A percentile compares a stretch with the other conserved stretches of the same genome.
phyloP scores from a whole-genome alignment of 345 rosid genomes.

The Brassica juncea region DNA sequence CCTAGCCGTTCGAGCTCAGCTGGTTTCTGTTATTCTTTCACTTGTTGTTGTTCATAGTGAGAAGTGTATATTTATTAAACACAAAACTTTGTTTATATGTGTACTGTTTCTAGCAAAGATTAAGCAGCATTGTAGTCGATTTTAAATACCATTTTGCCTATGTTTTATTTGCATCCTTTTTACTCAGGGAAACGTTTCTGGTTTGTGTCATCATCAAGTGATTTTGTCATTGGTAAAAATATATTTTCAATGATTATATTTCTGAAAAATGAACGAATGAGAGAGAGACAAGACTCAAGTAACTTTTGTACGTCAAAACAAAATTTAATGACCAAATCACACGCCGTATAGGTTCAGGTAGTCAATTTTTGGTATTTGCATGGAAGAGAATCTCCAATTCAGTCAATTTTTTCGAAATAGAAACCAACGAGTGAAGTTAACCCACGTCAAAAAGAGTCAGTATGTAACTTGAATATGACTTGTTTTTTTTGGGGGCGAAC shows the following conservation, averaged over 20 bases:
- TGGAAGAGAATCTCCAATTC: constrained; percentile 37
- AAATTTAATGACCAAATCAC: constrained; percentile 29
- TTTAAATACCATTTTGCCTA: background rate
- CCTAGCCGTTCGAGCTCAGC: constrained; percentile 67
- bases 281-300: constrained; percentile 19
- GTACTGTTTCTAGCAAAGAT: background rate
- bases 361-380: constrained; percentile 41
- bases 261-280: constrained; percentile 29
- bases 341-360: constrained; percentile 32
- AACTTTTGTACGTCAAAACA: constrained; percentile 19
- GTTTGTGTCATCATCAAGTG: constrained; percentile 12
- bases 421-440: constrained; percentile 39
- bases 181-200: background rate
- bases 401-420: constrained; percentile 31
- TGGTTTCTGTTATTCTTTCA: constrained; percentile 57
- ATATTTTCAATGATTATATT: constrained; percentile 11
- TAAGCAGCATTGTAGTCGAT: constrained; percentile 3
- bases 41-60: constrained; percentile 35
- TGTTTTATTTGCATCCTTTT: background rate
- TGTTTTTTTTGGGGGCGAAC: background rate
- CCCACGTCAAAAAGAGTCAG: constrained; percentile 29
- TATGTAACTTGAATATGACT: constrained; percentile 25
- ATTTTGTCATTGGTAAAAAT: constrained; percentile 18
- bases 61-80: constrained; percentile 35
- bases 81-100: background rate